A percentile compares a stretch with the other conserved stretches of the same genome.
Evolutionary conservation across 75 land plant genomes (phyloP).

Genomic region (Ceratopteris richardii): DNA sequence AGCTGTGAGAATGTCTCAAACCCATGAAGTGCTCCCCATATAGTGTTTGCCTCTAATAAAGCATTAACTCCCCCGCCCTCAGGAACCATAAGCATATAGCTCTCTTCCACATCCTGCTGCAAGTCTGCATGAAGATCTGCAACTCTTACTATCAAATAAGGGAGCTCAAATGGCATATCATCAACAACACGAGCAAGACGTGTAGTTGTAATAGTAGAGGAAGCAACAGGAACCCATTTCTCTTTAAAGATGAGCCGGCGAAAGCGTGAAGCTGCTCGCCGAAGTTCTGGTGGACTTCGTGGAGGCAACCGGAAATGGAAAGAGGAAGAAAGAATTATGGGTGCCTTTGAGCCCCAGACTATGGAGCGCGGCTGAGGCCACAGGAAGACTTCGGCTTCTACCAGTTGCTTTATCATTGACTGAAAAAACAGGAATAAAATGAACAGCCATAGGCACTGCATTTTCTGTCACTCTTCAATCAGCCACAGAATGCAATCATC

Average conservation of each 20-base stretch:
- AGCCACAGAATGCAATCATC: too few species aligned
- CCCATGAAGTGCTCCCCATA: conserved; percentile 90
- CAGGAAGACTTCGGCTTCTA: conserved; percentile 10
- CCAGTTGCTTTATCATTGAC: neutral
- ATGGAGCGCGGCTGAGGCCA: conserved; percentile 50
- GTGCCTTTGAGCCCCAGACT: conserved; percentile 17
- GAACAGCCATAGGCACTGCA: too few species aligned
- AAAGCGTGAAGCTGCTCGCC: conserved; percentile 37
- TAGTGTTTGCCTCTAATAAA: conserved; percentile 42
- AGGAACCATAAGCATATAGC: conserved; percentile 49
- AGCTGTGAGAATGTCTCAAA: conserved; percentile 94
- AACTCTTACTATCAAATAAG: conserved; percentile 30
- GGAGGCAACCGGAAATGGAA: conserved; percentile 25
- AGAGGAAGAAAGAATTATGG: conserved; percentile 24
- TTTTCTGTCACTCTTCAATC: too few species aligned
- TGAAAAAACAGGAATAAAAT: neutral
- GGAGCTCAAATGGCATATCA: neutral
- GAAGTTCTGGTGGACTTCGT: conserved; percentile 30
- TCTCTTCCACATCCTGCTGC: conserved; percentile 67
- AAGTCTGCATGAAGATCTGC: conserved; percentile 38
- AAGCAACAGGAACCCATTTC: conserved; percentile 37
- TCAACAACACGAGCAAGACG: neutral
- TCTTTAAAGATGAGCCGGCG: conserved; percentile 34
- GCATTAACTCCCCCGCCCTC: conserved; percentile 16
- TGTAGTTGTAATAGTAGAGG: conserved; percentile 10